These are phyloP conservation scores for Endoconidiophora laricicola DNA, from an alignment of 2,329 filamentous ascomycete genomes.

Conservation along the genomic window DNA sequence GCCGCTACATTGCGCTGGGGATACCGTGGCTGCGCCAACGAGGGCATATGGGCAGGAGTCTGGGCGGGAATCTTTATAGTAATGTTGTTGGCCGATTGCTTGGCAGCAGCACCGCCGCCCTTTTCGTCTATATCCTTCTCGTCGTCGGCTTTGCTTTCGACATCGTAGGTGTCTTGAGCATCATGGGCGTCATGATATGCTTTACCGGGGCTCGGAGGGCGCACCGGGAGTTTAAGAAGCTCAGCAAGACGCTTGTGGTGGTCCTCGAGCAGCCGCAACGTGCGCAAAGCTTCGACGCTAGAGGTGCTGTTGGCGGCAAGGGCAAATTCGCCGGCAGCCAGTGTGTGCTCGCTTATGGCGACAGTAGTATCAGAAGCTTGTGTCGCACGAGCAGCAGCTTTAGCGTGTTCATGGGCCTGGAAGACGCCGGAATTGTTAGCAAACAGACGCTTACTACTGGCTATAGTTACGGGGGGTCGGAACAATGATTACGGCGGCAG, in stretches of 20 bases:
- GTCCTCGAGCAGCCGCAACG: constrained; percentile 67
- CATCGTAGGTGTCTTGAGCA: constrained; percentile 16
- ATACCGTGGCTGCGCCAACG: constrained; percentile 17
- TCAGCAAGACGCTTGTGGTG: constrained; percentile 75
- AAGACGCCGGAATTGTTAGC: constrained; percentile 14
- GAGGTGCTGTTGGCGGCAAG: constrained; percentile 59
- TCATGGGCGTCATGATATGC: constrained; percentile 20
- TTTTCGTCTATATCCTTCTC: constrained; percentile 21
- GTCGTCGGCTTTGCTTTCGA: constrained; percentile 9
- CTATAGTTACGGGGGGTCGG: no score
- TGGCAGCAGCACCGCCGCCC: constrained; percentile 14
- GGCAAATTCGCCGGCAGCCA: constrained; percentile 77
- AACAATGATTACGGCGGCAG: no score
- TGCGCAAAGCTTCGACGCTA: constrained; percentile 59
- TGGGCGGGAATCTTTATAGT: constrained; percentile 21
- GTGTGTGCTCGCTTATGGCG: constrained; percentile 73
- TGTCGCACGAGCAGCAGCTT: constrained; percentile 61
- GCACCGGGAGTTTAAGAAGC: constrained; percentile 59
- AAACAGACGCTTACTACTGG: not conserved
- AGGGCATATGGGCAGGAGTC: constrained; percentile 29
- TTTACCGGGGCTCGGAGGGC: constrained; percentile 35
- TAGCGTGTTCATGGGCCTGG: constrained; percentile 76
- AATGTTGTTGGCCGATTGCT: not conserved
- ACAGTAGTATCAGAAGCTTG: constrained; percentile 61
- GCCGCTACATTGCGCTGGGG: constrained; percentile 48